Evolutionary conservation across 768 basidiomycete genomes (phyloP), one percentile per base, ranked within the genome.

Genomic region (Hygrophoropsis aurantiaca): DNA sequence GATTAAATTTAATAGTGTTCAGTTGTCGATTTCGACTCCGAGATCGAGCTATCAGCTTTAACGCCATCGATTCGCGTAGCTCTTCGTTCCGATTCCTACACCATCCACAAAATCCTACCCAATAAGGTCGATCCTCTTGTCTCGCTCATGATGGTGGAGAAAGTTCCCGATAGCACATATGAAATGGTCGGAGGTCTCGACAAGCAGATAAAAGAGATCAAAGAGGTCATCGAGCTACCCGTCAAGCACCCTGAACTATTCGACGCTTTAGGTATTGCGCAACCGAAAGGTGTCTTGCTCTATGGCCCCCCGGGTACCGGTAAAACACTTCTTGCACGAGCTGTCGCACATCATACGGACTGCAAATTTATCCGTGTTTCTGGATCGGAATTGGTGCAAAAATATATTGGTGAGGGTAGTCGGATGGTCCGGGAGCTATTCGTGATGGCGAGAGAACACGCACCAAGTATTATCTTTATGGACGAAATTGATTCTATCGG

Each of bases 141-240:
- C 24, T 97, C 94, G 16, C 82, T 98, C 53, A 98, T 98, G 97
- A 97, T 98, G 94, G 95, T 98, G 10, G 95, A 99, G 72, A 99
- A 99, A 67, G 95, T 98, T 0, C 95, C 95, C 0, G 95, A 98
- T 68, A 93, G 90, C 69, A 98, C 97, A 24, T 99, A 99, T 71
- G 97, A 98, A 70, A 97, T 98, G 94, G 95, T 99, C 51, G 97
- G 97, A 18, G 95, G 95, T 57, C 80, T 98, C 49, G 97, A 98
- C 75, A 91, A 97, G 71, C 87, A 94, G 55, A 94, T 95, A 60
- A 97, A 97, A 73, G 94, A 98, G 62, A 95, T 98, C 71, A 97
- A 97, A 70, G 95, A 98, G 69, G 95, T 97, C 63, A 97, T 97
- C 68, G 94, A 97, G 68, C 72, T 97, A 20, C 94, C 95, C 30